These are phyloP conservation scores for Eucalyptus rudis DNA, from an alignment of 345 rosid genomes.

Conservation along the genomic window DNA sequence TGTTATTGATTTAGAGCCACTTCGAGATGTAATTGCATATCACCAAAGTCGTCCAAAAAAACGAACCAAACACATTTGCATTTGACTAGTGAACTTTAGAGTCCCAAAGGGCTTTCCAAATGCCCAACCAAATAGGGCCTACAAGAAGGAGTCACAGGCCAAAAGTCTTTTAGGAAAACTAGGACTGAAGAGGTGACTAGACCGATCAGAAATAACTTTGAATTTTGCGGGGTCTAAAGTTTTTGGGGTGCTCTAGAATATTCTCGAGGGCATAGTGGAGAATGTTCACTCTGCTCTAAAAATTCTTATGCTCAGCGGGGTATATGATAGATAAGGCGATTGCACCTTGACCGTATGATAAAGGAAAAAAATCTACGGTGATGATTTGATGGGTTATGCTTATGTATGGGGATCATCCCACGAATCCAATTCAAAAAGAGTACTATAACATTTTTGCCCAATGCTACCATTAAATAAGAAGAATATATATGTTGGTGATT, in stretches of 20 bases:
- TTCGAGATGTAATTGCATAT: too few species aligned
- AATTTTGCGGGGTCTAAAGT: not conserved
- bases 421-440: not conserved
- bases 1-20: not conserved
- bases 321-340: rapidly evolving
- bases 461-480: not conserved
- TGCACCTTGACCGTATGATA: rapidly evolving
- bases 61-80: too few species aligned
- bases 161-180: not conserved
- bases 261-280: not conserved
- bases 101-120: too few species aligned
- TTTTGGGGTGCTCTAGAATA: not conserved
- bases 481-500: not conserved
- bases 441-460: not conserved
- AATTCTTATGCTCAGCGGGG: not conserved
- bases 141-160: not conserved
- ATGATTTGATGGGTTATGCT: not conserved
- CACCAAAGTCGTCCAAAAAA: too few species aligned
- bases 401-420: not conserved
- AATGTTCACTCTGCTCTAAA: not conserved
- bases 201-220: not conserved
- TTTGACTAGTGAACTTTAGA: too few species aligned
- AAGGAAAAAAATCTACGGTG: not conserved
- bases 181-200: not conserved
- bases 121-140: too few species aligned